Evolutionary conservation across 306 rosid species (phyloP), one percentile per base, ranked within the genome.

Genomic region (Cyamopsis tetragonoloba): DNA sequence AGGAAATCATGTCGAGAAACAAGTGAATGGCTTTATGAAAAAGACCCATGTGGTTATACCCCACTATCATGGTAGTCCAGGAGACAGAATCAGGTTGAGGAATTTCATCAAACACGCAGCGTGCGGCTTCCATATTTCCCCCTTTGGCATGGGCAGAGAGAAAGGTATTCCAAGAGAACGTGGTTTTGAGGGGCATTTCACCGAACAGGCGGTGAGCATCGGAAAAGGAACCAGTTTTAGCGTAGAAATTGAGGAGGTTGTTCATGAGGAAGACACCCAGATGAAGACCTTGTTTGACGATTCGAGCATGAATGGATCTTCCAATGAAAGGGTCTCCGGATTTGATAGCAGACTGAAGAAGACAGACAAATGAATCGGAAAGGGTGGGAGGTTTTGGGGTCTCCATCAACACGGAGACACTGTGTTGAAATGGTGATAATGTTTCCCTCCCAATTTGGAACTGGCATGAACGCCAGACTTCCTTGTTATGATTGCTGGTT

Each of bases 41-140:
- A 37, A 22, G 78, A 46, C 91, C 96, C 80, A 70, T 69, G 37
- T 75, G 89, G 75, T 89, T 86, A 39, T 86, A 92, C 8, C 88
- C 89, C 61, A 78, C 95, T 1, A 89, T 89, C 79, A 89, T 79
- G 0, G 84, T 67, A 51, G 91, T 92, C 98, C 95, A 92, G 0
- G 98, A 89, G 26, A 92, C 98, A 2, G 93, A 84, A 64, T 92
- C 96, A 2, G 79, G 95, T 7, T 87, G 74, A 2, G 96, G 93
- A 80, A 89, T 89, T 70, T 71, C 83, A 14, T 79, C 61, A 42
- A 92, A 84, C 35, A 89, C 37, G 2, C 14, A 62, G 23, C 75
- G 79, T 11, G 96, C 89, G 17, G 54, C 47, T 14, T 82, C 82
- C 9, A 89, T 67, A 78, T 81, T 67, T 0, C 96, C 96, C 66